Evolutionary conservation across 371 early-diverging fungal species (phyloP), one percentile per base, ranked within the genome.

Genomic region (Dentiscutata heterogama): DNA sequence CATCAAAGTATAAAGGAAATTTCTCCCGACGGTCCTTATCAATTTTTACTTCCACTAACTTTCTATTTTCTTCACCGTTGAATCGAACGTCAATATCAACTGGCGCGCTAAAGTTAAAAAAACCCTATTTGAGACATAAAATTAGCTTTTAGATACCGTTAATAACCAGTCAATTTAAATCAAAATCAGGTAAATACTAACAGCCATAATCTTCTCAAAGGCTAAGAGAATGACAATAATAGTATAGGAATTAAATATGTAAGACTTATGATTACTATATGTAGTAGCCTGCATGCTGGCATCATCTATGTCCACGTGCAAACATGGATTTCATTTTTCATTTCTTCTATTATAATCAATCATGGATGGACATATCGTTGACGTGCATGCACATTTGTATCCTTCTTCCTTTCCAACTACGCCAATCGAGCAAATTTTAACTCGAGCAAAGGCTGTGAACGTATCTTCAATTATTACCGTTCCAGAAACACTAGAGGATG

Each of bases 1-100:
- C 98, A 86, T 99, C 99, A 86, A 97, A 95, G 86, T 96, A 99
- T 11, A 99, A 90, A n/a, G 99, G 99, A 78, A 93, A 94, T 78
- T 90, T 93, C 80, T 95, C 94, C 71, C 93, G 91, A 75, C 90
- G 91, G 84, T 97, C 96, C 87, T 96, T 97, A 81, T 96, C 95
- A 25, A 94, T 94, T 82, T 96, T 95, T 82, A 94, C 95, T 67
- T 97, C 97, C n/a, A 97, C 92, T 83, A 91, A 88, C 84, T 96
- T 95, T 65, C 97, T 91, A 16, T 87, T 42, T 13, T 86, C 88
- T 86, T 97, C 97, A 79, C 92, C 95, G 63, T 91, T 84, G 82
- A 97, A 93, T 13, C 87, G 87, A 67, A 99, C 89, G 68, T 95
- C 96, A 81, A 98, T 94, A 80, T 99, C 98, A 76, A 96, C 95